Evolutionary conservation across 2,329 filamentous ascomycete species (phyloP).

Genomic region (Pseudopithomyces chartarum): DNA sequence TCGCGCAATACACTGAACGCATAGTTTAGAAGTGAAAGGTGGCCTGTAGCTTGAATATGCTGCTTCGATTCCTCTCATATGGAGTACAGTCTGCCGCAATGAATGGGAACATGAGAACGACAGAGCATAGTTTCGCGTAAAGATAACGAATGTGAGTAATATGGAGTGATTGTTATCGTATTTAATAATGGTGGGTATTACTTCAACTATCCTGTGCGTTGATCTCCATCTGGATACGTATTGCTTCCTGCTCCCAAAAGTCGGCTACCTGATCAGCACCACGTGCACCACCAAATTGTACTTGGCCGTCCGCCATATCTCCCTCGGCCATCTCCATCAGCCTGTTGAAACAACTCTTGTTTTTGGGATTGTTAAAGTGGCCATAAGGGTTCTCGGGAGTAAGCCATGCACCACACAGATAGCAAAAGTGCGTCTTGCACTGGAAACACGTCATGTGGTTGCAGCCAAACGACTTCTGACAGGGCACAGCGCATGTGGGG

Average conservation of each 20-base stretch:
- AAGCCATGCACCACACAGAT: conserved; percentile 89
- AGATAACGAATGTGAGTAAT: too few species aligned
- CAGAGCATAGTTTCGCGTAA: too few species aligned
- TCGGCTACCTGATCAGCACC: conserved; percentile 51
- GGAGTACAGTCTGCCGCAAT: too few species aligned
- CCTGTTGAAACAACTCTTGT: conserved; percentile 74
- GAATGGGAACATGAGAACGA: too few species aligned
- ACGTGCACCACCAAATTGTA: conserved; percentile 50
- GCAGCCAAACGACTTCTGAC: conserved; percentile 91
- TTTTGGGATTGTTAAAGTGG: conserved; percentile 79
- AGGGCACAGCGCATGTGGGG: conserved; percentile 82
- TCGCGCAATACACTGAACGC: too few species aligned
- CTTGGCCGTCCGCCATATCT: conserved; percentile 59
- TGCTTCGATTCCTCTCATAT: too few species aligned
- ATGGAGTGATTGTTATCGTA: too few species aligned
- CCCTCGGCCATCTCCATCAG: conserved; percentile 90
- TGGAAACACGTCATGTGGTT: conserved; percentile 96
- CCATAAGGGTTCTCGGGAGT: conserved; percentile 79
- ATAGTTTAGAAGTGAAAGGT: too few species aligned
- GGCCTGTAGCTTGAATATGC: too few species aligned
- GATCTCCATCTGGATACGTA: conserved; percentile 43
- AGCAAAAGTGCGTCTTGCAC: conserved; percentile 93
- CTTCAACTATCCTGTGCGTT: conserved; percentile 37
- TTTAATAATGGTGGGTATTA: too few species aligned
- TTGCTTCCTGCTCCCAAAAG: conserved; percentile 43